These are phyloP conservation scores for Penicillium frequentans DNA, from an alignment of 2,329 filamentous ascomycete genomes.

Conservation along the genomic window DNA sequence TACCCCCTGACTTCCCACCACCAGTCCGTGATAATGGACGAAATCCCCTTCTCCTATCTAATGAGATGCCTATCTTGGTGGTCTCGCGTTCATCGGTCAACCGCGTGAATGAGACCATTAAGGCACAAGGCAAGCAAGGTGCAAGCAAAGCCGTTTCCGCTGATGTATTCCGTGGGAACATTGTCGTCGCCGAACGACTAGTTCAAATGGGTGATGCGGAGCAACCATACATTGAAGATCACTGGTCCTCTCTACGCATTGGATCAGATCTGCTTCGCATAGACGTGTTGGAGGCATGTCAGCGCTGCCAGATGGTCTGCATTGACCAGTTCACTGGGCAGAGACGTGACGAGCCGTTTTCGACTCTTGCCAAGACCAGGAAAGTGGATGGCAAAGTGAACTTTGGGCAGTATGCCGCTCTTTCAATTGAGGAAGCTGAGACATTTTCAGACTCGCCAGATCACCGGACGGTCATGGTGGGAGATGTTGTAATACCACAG, in stretches of 20 bases:
- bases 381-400: slow-evolving; percentile 80
- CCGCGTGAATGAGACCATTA: slow-evolving; percentile 72
- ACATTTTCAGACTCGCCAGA: slow-evolving; percentile 12
- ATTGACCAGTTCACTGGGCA: slow-evolving; percentile 80
- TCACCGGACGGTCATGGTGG: slow-evolving; percentile 37
- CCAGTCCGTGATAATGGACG: slow-evolving; percentile 50
- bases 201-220: slow-evolving; percentile 46
- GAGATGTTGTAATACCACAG: slow-evolving; percentile 38
- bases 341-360: slow-evolving; percentile 80
- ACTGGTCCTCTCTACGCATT: slow-evolving; percentile 69
- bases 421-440: slow-evolving; percentile 33
- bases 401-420: slow-evolving; percentile 76
- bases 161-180: slow-evolving; percentile 84
- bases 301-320: slow-evolving; percentile 94
- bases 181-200: slow-evolving; percentile 65
- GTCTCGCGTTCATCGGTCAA: slow-evolving; percentile 80
- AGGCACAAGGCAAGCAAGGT: slow-evolving; percentile 50
- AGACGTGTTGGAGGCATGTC: slow-evolving; percentile 76
- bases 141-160: slow-evolving; percentile 60
- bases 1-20: slow-evolving; percentile 50
- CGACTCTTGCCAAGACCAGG: slow-evolving; percentile 83
- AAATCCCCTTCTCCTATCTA: slow-evolving; percentile 72
- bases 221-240: slow-evolving; percentile 75
- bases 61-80: slow-evolving; percentile 89
- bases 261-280: slow-evolving; percentile 45